Conservation (phyloP, 768 basidiomycete genomes). For the Mycena haematopus region DNA sequence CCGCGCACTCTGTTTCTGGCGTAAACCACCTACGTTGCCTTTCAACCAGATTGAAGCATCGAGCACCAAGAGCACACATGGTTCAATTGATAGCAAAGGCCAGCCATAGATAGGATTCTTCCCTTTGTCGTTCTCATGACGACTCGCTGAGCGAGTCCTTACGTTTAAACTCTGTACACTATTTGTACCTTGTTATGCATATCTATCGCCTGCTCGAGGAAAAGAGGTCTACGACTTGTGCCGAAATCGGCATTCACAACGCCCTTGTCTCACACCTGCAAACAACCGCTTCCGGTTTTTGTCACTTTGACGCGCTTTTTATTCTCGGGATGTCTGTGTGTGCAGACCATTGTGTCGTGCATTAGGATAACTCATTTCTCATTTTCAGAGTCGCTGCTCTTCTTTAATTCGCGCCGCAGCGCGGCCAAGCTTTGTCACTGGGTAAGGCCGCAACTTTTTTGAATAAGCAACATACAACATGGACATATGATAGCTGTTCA, state of each 20-base stretch:
- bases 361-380: not conserved
- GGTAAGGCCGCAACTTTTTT: constrained; percentile 37
- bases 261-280: constrained; percentile 37
- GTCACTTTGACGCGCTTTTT: constrained; percentile 24
- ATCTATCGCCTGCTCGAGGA: not conserved
- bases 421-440: constrained; percentile 44
- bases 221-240: not conserved
- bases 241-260: not conserved
- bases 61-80: too few relatives aligned
- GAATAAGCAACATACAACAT: constrained; percentile 3
- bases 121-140: not conserved
- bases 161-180: not conserved
- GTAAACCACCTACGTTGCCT: constrained; percentile 11
- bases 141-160: not conserved
- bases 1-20: constrained; percentile 44
- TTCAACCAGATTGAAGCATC: constrained; percentile 3
- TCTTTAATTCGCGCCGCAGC: constrained; percentile 48
- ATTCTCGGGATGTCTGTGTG: constrained; percentile 49
- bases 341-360: constrained; percentile 21
- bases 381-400: constrained; percentile 51
- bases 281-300: constrained; percentile 42
- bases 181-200: not conserved
- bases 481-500: constrained; percentile 39
- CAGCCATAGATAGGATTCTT: not conserved
- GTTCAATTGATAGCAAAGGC: not conserved